These are phyloP conservation scores for Pseudogymnoascus sp. DNA, from an alignment of 2,329 filamentous ascomycete genomes.

Conservation along the genomic window DNA sequence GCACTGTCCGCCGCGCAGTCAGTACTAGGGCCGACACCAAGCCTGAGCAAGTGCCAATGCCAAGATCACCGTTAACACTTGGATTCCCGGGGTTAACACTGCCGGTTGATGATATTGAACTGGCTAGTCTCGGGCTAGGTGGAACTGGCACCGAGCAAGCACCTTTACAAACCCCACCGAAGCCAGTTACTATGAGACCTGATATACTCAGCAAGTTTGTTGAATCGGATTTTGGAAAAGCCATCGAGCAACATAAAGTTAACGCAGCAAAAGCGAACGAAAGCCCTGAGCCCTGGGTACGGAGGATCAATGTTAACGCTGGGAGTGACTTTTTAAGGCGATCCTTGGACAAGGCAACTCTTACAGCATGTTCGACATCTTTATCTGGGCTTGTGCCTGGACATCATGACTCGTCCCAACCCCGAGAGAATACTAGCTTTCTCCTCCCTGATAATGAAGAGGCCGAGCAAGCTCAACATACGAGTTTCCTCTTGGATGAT, in stretches of 20 bases:
- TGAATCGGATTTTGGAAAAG: slow-evolving; percentile 2
- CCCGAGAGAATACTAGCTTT: slow-evolving; percentile 2
- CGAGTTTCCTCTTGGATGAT: slow-evolving; percentile 4
- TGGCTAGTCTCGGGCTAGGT: neutral
- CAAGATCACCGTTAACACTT: slow-evolving; percentile 28
- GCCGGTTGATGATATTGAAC: slow-evolving; percentile 2
- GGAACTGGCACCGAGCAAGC: neutral
- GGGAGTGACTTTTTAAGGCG: slow-evolving; percentile 6
- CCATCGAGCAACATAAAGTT: slow-evolving; percentile 4
- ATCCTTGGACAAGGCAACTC: neutral
- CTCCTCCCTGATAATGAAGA: neutral
- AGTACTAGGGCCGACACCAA: slow-evolving; percentile 41
- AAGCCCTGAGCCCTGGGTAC: neutral
- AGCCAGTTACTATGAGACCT: slow-evolving; percentile 5
- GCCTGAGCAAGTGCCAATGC: slow-evolving; percentile 12
- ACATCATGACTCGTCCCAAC: neutral
- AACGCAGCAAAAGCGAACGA: neutral
- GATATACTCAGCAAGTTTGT: slow-evolving; percentile 6
- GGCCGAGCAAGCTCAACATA: neutral
- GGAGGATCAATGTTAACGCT: slow-evolving; percentile 4
- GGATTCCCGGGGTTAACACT: slow-evolving; percentile 45
- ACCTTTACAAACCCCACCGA: neutral
- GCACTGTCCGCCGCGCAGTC: slow-evolving; percentile 74
- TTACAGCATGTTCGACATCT: neutral
- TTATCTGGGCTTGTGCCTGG: neutral